These are phyloP conservation scores for Leishmania tropica DNA, from an alignment of 208 protist species.

Conservation along the genomic window DNA sequence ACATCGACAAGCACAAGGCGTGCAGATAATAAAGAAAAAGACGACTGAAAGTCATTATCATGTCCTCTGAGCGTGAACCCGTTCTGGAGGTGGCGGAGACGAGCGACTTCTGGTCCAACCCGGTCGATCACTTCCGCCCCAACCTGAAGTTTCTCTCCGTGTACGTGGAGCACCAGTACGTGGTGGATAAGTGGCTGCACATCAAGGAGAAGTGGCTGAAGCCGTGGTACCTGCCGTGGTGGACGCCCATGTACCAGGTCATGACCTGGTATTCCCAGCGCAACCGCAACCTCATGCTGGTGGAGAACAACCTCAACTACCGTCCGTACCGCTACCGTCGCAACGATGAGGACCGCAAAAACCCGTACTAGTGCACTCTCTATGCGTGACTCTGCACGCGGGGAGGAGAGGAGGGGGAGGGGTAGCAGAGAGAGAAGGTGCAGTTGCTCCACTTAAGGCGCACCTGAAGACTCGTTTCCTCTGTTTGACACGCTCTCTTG, in stretches of 20 bases:
- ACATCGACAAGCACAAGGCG: not conserved
- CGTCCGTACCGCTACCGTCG: slow-evolving; percentile 87
- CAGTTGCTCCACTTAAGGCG: not conserved
- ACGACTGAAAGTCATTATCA: slow-evolving; percentile 2
- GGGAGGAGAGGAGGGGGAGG: not conserved
- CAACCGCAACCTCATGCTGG: slow-evolving; percentile 87
- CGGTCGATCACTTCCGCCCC: slow-evolving; percentile 91
- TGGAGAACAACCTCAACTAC: slow-evolving; percentile 94
- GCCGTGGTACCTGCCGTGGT: slow-evolving; percentile 88
- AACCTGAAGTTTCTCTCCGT: slow-evolving; percentile 89
- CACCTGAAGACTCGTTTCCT: not conserved
- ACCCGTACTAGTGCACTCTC: slow-evolving; percentile 76
- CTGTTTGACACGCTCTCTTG: not conserved
- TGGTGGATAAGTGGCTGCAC: slow-evolving; percentile 81
- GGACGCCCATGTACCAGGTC: slow-evolving; percentile 85
- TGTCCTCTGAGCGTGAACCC: slow-evolving; percentile 41
- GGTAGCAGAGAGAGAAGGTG: not conserved
- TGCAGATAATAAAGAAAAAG: not conserved
- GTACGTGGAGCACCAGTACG: slow-evolving; percentile 85
- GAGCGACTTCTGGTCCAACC: slow-evolving; percentile 85
- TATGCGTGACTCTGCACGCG: not conserved
- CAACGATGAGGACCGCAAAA: slow-evolving; percentile 90
- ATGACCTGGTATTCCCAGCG: slow-evolving; percentile 86
- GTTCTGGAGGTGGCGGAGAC: slow-evolving; percentile 35
- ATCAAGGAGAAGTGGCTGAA: slow-evolving; percentile 79